Evolutionary conservation across 768 basidiomycete genomes (phyloP).

Genomic region (Mycena alexandri): DNA sequence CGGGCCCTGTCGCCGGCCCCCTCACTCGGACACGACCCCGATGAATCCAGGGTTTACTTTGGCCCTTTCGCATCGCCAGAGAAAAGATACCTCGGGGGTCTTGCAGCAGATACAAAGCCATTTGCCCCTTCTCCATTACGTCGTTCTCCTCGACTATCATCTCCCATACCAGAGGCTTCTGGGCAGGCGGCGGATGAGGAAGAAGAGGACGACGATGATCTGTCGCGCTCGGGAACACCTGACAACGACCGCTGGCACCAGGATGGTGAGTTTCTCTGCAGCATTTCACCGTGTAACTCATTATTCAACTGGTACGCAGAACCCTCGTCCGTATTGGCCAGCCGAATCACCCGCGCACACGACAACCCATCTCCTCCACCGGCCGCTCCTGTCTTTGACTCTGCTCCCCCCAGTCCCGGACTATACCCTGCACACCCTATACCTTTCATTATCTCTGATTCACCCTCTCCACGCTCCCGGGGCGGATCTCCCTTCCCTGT

Average conservation of each 20-base stretch:
- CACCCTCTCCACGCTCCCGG: slow-evolving; percentile 21
- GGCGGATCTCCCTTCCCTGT: slow-evolving; percentile 31
- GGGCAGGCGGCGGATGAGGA: slow-evolving; percentile 44
- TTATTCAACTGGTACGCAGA: slow-evolving; percentile 55
- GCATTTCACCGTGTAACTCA: slow-evolving; percentile 17
- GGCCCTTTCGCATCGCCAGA: slow-evolving; percentile 67
- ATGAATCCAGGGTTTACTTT: slow-evolving; percentile 62
- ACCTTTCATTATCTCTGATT: slow-evolving; percentile 27
- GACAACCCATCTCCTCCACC: slow-evolving; percentile 84
- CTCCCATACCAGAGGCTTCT: slow-evolving; percentile 49
- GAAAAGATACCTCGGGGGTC: slow-evolving; percentile 55
- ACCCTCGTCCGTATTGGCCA: slow-evolving; percentile 76
- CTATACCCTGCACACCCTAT: slow-evolving; percentile 25
- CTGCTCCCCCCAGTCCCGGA: slow-evolving; percentile 27
- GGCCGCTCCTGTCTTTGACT: slow-evolving; percentile 27
- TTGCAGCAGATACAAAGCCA: slow-evolving; percentile 41
- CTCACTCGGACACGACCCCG: slow-evolving; percentile 53
- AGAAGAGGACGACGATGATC: slow-evolving; percentile 47
- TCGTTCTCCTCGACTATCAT: slow-evolving; percentile 65
- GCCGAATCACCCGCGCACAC: slow-evolving; percentile 74
- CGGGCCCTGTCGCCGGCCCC: slow-evolving; percentile 44
- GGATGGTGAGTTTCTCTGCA: slow-evolving; percentile 57
- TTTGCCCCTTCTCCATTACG: slow-evolving; percentile 50
- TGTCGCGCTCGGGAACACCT: slow-evolving; percentile 61
- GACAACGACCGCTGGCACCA: slow-evolving; percentile 55